A percentile compares a stretch with the other conserved stretches of the same genome.
phyloP scores from a whole-genome alignment of 345 rosid genomes.

The Viola odorata region DNA sequence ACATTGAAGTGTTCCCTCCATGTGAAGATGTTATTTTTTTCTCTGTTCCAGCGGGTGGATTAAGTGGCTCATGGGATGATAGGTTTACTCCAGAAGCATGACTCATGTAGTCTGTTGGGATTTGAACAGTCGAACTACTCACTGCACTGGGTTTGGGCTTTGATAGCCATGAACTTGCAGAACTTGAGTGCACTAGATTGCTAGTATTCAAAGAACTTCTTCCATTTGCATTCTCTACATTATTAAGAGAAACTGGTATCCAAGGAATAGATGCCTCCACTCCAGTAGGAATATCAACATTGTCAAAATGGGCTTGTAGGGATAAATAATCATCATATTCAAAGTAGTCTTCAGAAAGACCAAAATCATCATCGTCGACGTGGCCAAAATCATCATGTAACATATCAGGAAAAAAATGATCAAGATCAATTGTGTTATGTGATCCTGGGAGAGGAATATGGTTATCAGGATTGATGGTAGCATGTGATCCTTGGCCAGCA shows the following conservation, averaged over 20 bases:
- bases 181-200: neutral
- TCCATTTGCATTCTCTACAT: slow-evolving; percentile 21
- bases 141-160: slow-evolving; percentile 19
- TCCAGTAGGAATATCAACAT: slow-evolving; percentile 59
- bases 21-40: slow-evolving; percentile 22
- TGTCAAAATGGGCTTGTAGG: slow-evolving; percentile 68
- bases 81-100: slow-evolving; percentile 22
- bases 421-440: slow-evolving; percentile 29
- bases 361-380: neutral
- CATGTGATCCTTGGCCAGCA: slow-evolving; percentile 21
- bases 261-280: slow-evolving; percentile 75
- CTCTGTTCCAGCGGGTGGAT: slow-evolving; percentile 16
- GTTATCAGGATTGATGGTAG: slow-evolving; percentile 29
- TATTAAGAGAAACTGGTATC: slow-evolving; percentile 33
- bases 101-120: slow-evolving; percentile 7
- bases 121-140: slow-evolving; percentile 18
- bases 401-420: slow-evolving; percentile 27
- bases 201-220: slow-evolving; percentile 15
- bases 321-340: slow-evolving; percentile 40
- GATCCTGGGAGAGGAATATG: slow-evolving; percentile 15
- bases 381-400: slow-evolving; percentile 18
- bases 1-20: slow-evolving; percentile 11
- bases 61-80: slow-evolving; percentile 16
- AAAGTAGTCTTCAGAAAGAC: slow-evolving; percentile 21
- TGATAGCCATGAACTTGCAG: slow-evolving; percentile 6